A percentile compares a stretch with the other conserved stretches of the same genome.
These are phyloP conservation scores for Apiospora aurea DNA, from an alignment of 2,329 filamentous ascomycete genomes.

Conservation along the genomic window DNA sequence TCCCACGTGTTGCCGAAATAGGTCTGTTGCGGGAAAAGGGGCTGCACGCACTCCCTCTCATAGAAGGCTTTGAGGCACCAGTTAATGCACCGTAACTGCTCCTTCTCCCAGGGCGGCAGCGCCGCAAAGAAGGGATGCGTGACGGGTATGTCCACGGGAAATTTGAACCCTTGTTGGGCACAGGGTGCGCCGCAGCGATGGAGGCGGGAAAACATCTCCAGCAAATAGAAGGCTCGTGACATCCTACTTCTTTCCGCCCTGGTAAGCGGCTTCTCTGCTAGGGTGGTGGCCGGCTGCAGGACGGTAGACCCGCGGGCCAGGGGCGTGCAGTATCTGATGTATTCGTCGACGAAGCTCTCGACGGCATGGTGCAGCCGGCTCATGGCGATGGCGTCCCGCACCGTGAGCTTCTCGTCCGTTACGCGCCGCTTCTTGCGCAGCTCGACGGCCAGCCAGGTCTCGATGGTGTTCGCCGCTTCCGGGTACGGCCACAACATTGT, in stretches of 20 bases:
- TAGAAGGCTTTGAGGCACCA: neutral
- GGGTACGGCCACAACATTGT: neutral
- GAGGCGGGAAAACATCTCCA: neutral
- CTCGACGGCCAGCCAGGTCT: neutral
- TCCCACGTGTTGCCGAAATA: neutral
- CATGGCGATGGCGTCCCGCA: neutral
- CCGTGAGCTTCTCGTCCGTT: neutral
- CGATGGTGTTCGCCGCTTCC: neutral
- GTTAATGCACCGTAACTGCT: neutral
- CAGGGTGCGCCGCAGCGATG: constrained; percentile 6
- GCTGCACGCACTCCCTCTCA: neutral
- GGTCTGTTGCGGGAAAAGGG: neutral
- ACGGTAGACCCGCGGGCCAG: neutral
- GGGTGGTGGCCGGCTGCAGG: neutral
- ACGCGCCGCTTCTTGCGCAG: neutral
- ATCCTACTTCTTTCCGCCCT: neutral
- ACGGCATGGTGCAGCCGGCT: neutral
- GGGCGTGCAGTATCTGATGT: neutral
- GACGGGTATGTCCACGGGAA: neutral
- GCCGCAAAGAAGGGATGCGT: neutral
- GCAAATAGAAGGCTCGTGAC: neutral
- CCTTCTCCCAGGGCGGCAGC: neutral
- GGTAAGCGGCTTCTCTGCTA: neutral
- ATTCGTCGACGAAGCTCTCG: neutral
- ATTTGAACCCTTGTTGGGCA: neutral